A percentile compares a stretch with the other conserved stretches of the same genome.
phyloP scores from a whole-genome alignment of 2,329 filamentous ascomycete genomes.

The Aspergillus chevalieri region DNA sequence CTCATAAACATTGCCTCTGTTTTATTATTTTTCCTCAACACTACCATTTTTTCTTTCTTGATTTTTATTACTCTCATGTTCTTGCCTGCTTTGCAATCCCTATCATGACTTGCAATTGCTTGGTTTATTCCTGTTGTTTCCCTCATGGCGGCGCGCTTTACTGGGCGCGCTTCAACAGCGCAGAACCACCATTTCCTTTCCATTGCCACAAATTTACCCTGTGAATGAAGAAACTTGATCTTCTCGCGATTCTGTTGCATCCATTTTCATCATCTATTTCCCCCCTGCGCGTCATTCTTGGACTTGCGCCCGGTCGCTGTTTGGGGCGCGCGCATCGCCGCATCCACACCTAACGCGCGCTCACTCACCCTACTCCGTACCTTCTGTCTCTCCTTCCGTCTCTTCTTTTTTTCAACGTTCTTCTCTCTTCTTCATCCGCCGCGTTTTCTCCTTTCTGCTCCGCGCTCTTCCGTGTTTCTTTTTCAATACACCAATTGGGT shows the following conservation, averaged over 20 bases:
- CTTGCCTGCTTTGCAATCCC: conserved; percentile 5
- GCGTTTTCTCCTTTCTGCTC: conserved; percentile 3
- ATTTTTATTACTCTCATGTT: conserved; percentile 14
- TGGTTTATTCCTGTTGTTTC: conserved; percentile 16
- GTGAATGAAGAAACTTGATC: conserved; percentile 3
- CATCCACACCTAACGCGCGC: conserved; percentile 7
- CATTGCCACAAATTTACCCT: not conserved
- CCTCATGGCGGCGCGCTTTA: conserved; percentile 16
- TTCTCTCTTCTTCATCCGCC: conserved; percentile 4
- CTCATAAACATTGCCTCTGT: conserved; percentile 22
- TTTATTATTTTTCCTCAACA: conserved; percentile 17
- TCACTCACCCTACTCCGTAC: conserved; percentile 3
- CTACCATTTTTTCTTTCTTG: conserved; percentile 21
- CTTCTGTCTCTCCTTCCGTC: conserved; percentile 9
- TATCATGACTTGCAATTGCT: conserved; percentile 9
- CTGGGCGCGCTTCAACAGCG: conserved; percentile 16
- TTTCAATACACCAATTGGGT: not conserved
- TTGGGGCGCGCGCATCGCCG: conserved; percentile 14
- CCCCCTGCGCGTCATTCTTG: conserved; percentile 4
- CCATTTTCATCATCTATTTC: conserved; percentile 3
- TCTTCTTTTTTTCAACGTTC: conserved; percentile 2
- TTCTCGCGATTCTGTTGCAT: conserved; percentile 4
- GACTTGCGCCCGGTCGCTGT: conserved; percentile 17
- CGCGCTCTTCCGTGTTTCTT: not conserved
- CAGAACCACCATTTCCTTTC: conserved; percentile 1